phyloP scores from a whole-genome alignment of 169 alveolate species.

The Perkinsus olseni region DNA sequence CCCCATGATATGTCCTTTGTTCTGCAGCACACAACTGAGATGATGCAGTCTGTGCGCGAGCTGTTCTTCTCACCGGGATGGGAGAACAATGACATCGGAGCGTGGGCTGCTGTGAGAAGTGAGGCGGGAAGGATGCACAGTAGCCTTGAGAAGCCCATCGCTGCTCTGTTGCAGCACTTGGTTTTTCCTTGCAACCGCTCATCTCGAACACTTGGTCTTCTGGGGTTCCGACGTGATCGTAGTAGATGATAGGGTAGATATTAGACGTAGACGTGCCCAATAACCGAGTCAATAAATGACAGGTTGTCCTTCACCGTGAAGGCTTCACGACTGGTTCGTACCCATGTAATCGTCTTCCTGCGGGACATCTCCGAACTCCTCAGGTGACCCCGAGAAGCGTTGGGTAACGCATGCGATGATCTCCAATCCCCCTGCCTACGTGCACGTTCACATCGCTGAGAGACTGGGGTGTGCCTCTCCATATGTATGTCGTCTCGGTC shows the following conservation, averaged over 20 bases:
- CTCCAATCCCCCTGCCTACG: background rate
- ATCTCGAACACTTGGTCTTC: too few species aligned
- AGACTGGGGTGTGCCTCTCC: background rate
- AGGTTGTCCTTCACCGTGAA: too few species aligned
- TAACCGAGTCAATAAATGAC: too few species aligned
- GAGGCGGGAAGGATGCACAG: too few species aligned
- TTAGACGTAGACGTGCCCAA: too few species aligned
- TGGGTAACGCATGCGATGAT: background rate
- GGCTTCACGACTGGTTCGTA: too few species aligned
- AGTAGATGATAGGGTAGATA: too few species aligned
- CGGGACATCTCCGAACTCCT: background rate
- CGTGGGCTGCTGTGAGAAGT: background rate
- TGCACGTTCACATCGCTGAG: constrained; percentile 10
- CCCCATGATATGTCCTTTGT: background rate
- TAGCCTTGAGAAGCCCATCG: too few species aligned
- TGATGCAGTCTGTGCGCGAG: background rate
- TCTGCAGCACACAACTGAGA: background rate
- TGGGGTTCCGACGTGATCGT: too few species aligned
- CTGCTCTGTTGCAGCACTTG: too few species aligned
- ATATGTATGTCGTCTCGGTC: background rate
- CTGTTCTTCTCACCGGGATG: background rate
- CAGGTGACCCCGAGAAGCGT: background rate
- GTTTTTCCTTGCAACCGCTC: too few species aligned
- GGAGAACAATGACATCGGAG: background rate
- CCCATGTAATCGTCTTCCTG: too few species aligned